phyloP scores from a whole-genome alignment of 73 alveolate species.

The Paramecium sonneborni region DNA sequence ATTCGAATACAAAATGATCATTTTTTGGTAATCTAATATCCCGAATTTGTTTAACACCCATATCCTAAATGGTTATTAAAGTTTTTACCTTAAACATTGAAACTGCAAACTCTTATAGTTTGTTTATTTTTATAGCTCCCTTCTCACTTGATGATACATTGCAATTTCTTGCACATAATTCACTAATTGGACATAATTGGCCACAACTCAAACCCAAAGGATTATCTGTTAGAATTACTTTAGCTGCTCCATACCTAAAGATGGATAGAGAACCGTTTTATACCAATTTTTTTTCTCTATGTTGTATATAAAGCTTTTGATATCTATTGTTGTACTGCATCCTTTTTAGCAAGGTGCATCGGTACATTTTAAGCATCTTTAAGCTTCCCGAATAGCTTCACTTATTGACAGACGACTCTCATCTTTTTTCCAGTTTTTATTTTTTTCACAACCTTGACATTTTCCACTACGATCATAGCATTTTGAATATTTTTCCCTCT shows the following conservation, averaged over 20 bases:
- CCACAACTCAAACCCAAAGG: conserved; percentile 80
- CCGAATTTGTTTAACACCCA: conserved; percentile 70
- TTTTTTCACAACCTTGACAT: conserved; percentile 65
- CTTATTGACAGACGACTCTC: conserved; percentile 69
- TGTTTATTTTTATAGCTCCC: conserved; percentile 76
- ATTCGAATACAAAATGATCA: conserved; percentile 68
- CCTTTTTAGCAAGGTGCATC: conserved; percentile 82
- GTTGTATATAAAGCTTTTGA: conserved; percentile 76
- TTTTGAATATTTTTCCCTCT: conserved; percentile 70
- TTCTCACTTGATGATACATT: conserved; percentile 71
- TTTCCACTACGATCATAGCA: conserved; percentile 59
- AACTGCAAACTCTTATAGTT: conserved; percentile 77
- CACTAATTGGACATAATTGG: conserved; percentile 75
- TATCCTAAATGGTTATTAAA: neutral
- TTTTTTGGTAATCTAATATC: conserved; percentile 65
- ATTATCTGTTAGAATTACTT: conserved; percentile 73
- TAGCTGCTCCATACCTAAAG: conserved; percentile 73
- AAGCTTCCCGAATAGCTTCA: conserved; percentile 75
- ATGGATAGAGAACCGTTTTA: neutral
- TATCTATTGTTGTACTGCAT: conserved; percentile 74
- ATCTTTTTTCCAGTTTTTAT: conserved; percentile 70
- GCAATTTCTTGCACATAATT: conserved; percentile 76
- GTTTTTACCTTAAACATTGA: conserved; percentile 66
- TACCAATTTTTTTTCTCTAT: conserved; percentile 75
- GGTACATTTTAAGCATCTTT: conserved; percentile 70